phyloP scores from a whole-genome alignment of 2,329 filamentous ascomycete species.

The Raffaelea deltoideospora region DNA sequence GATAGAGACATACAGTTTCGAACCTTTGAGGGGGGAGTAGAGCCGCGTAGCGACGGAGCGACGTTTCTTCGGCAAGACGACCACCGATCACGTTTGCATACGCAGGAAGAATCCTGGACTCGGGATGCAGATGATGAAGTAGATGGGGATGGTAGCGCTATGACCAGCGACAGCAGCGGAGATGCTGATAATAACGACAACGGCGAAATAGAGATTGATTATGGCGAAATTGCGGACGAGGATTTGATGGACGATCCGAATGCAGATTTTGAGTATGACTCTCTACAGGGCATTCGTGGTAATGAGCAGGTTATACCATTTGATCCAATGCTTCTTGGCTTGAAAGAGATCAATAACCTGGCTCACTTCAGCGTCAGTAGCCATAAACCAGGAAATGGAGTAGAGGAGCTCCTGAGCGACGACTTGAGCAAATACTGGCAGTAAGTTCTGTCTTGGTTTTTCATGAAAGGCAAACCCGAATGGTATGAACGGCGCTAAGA shows the following conservation, averaged over 20 bases:
- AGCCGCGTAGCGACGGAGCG: no score
- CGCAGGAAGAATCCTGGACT: neutral
- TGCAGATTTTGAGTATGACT: constrained; percentile 4
- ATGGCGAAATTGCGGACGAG: constrained; percentile 6
- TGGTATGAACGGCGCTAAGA: no score
- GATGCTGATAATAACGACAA: constrained; percentile 1
- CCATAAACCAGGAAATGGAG: constrained; percentile 65
- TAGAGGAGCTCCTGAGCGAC: constrained; percentile 60
- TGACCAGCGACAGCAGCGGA: neutral
- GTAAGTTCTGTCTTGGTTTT: constrained; percentile 35
- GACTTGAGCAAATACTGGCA: constrained; percentile 68
- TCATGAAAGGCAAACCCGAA: no score
- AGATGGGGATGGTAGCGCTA: neutral
- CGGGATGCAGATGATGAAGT: neutral
- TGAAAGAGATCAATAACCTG: constrained; percentile 75
- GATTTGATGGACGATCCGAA: constrained; percentile 4
- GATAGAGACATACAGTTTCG: no score
- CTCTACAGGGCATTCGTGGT: constrained; percentile 1
- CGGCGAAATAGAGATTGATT: constrained; percentile 7
- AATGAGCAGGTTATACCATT: constrained; percentile 19
- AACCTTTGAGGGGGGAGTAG: no score
- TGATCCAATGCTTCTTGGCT: constrained; percentile 37
- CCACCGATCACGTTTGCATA: no score
- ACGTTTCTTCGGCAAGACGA: no score
- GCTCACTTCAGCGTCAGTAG: constrained; percentile 73